Conservation (phyloP, 2,329 filamentous ascomycete species). For the Epichloe sp. region DNA sequence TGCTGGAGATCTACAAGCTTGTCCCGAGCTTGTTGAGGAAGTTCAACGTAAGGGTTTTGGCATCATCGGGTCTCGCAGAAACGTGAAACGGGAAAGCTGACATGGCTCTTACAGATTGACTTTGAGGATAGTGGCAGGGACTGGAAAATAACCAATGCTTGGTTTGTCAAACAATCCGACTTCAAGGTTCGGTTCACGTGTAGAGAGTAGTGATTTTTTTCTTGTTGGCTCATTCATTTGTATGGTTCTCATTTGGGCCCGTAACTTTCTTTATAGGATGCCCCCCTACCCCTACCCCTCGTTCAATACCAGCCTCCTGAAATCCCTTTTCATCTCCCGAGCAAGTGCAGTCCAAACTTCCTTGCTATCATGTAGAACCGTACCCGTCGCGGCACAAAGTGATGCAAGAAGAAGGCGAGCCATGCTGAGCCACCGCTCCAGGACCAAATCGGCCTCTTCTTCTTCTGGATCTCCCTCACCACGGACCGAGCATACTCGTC, state of each 20-base stretch:
- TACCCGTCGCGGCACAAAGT: conserved; percentile 4
- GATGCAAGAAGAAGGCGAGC: conserved; percentile 12
- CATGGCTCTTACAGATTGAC: not conserved
- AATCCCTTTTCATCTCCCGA: not conserved
- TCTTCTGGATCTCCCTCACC: conserved; percentile 7
- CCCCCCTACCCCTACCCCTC: too few relatives aligned
- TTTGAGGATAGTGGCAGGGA: not conserved
- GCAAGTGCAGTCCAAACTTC: not conserved
- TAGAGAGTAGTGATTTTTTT: not conserved
- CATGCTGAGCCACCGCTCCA: conserved; percentile 7
- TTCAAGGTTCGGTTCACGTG: not conserved
- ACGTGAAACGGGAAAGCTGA: not conserved
- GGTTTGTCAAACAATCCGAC: not conserved
- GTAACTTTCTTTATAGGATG: too few relatives aligned
- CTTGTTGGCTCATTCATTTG: too few relatives aligned
- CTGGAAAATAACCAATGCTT: not conserved
- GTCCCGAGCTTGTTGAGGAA: conserved; percentile 16
- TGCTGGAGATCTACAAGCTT: conserved; percentile 29
- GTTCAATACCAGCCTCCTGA: too few relatives aligned
- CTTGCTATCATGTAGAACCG: not conserved
- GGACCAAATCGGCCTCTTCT: conserved; percentile 8
- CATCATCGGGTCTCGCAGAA: too few relatives aligned
- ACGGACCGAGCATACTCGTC: conserved; percentile 8
- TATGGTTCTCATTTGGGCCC: too few relatives aligned
- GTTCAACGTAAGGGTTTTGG: not conserved